Base-by-base conservation (phyloP, 2,329 filamentous ascomycete species). In the Phoma sp. region DNA sequence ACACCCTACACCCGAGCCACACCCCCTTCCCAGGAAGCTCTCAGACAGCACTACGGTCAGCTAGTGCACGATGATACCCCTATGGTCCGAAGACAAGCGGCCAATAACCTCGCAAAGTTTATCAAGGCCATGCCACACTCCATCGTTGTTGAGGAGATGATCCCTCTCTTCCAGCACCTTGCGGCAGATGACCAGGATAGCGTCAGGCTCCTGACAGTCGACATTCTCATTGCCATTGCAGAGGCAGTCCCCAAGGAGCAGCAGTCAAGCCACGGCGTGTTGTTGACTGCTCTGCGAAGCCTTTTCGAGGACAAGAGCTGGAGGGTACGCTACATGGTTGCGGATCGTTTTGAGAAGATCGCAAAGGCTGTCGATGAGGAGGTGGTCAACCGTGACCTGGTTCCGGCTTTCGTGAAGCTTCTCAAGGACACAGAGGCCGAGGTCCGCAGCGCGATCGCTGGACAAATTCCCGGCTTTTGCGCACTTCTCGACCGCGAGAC, bases 221-320 rank as follows among this genome's bases (percentile, higher is more conserved):
- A 99, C 72, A 91, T 98, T 60, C 85, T 99, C 65, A 96, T 98
- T 70, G 89, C 93, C 35, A 96, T 99, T 69, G 93, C 95, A 58
- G 95, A 99, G 78, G 91, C 93, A 55, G 93, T 99, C 27, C 95
- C 95, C 57, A 98, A 98, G 79, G 95, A 98, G 77, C 93, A 99
- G 76, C 95, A 99, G 78, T 89, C 91, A 40, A 97, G 93, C 78
- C 93, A 98, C 71, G 95, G 93, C 47, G 91, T 98, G 52, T 80
- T 99, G 53, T 82, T 99, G 69, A 93, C 91, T 45, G 92, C 93
- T 40, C 80, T 99, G 70, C 89, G 95, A 68, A 96, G 86, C 78
- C 79, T 99, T 71, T 98, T 99, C 78, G 95, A 97, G 71, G 95
- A 99, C 77, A 99, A 98, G 86, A 98, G 95, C 80, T 99, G 95